Conservation (phyloP, 306 rosid genomes). For the Rosa lucieae region DNA sequence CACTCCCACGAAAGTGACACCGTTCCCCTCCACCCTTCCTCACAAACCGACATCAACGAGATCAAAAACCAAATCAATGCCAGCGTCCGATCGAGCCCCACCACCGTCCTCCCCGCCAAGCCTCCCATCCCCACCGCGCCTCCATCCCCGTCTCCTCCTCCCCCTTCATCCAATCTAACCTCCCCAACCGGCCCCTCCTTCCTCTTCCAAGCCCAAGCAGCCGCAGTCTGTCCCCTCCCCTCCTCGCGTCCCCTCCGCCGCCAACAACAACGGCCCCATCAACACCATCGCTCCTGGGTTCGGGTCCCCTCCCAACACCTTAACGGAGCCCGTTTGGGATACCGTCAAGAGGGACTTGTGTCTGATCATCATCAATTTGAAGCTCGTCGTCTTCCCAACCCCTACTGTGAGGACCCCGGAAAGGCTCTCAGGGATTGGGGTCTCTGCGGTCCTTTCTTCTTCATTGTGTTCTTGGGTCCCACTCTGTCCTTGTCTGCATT, state of each 20-base stretch:
- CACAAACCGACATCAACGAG: conserved; percentile 97
- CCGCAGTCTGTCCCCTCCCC: conserved; percentile 39
- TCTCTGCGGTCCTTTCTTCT: conserved; percentile 98
- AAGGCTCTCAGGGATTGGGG: conserved; percentile 98
- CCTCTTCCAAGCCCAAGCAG: conserved; percentile 27
- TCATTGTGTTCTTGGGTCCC: conserved; percentile 90
- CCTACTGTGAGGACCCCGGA: conserved; percentile 92
- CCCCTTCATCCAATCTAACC: conserved; percentile 47
- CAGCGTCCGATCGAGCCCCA: conserved; percentile 44
- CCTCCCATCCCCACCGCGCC: conserved; percentile 87
- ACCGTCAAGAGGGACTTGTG: conserved; percentile 92
- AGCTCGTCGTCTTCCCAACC: conserved; percentile 98
- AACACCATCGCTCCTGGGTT: conserved; percentile 45
- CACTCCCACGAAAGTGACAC: conserved; percentile 70
- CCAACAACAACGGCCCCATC: conserved; percentile 19
- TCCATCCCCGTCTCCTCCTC: conserved; percentile 80
- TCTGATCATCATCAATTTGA: conserved; percentile 81
- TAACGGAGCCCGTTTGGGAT: conserved; percentile 95
- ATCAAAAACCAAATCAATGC: conserved; percentile 89
- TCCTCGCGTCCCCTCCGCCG: conserved; percentile 38
- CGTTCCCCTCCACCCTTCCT: conserved; percentile 85
- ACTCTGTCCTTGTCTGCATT: conserved; percentile 93
- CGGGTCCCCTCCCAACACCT: conserved; percentile 76
- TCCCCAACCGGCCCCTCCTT: conserved; percentile 28
- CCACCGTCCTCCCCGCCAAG: conserved; percentile 30